Base-by-base conservation (phyloP, 75 land plant genomes). In the Picea glauca region DNA sequence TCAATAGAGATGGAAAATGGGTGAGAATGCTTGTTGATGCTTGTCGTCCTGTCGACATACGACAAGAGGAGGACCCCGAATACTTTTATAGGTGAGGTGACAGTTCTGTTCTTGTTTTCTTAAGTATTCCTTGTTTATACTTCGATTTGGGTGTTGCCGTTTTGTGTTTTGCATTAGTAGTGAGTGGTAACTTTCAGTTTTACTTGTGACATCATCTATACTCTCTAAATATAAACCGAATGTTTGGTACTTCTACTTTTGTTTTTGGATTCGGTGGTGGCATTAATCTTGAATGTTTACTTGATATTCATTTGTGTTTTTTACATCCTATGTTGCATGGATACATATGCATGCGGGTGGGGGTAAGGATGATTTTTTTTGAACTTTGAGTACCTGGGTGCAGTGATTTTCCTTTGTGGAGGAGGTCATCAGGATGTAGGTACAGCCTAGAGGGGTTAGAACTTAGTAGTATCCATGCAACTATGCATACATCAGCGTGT, bases 11-110 rank as follows among this genome's bases (percentile, higher is more conserved):
- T 40, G 82, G 81, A 72, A 72, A 78, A 59, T 85, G 80, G 78
- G 83, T 86, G 46, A 89, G 98, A 32, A 90, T 91, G 92, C 33
- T 94, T 62, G 98, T 97, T 46, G 99, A 97, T 91, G 87, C 93
- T 46, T 97, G 99, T 78, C 88, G 83, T 83, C 99, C 99, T 33
- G 80, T 87, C 78, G 96, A 97, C 64, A 97, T 92, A 63, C 74
- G 98, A 61, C 96, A 89, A 68, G 98, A 97, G 81, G 81, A 80
- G 4, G 98, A 97, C 82, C 88, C 91, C 14, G 99, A 97, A 83
- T 97, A 89, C 72, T 97, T 92, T 82, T 91, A 91, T 86, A 89
- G 99, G 99, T 96, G 32, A 79, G 58, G 57, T 56, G 9, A 35
- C 8, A 38, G 2, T 38, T 67, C 17, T 38, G 2, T 20, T 67